Evolutionary conservation across 2,329 filamentous ascomycete species (phyloP), one percentile per base, ranked within the genome.

Genomic region (Aspergillus costaricaensis): DNA sequence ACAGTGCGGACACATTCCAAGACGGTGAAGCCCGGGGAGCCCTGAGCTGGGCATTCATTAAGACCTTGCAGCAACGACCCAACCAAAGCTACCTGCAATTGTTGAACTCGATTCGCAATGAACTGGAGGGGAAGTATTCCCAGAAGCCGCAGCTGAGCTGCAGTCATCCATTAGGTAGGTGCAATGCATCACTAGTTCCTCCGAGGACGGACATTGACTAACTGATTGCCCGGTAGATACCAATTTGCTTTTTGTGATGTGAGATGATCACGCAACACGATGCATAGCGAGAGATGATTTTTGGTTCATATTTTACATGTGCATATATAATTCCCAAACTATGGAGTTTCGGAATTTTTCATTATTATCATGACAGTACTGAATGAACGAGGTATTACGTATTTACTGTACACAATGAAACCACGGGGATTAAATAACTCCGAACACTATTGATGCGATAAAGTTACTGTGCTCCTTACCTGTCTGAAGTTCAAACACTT

Each of bases 91-190:
- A 99, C 72, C 88, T 97, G 58, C 88, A 96, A 81, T 82, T 99
- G 55, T 84, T 99, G 66, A 98, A 97, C 81, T 95, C 88, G 76
- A 92, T 99, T 70, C 90, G 95, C 58, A 91, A 96, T 61, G 88
- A 97, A 72, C 83, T 99, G 57, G 83, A 91, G 67, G 88, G 87
- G 19, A 94, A 95, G 76, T 99, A 99, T 76, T 86, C 86, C 2
- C 95, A 99, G 79, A 96, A 96, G 81, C 95, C 95, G 58, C 95
- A 99, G 82, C 81, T 99, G 65, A 97, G 93, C 72, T 96, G 91
- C 80, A 96, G 92, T 77, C 95, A 99, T 80, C 95, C 95, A 32
- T 82, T 99, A 71, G 92, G 94, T 97, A 86, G 80, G 88, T 79
- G 6, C 25, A 19, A 41, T 52, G 32, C 47, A 58, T 56, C 50